phyloP scores from a whole-genome alignment of 2,329 filamentous ascomycete species.

The Mycosphaerelloides madeirae region DNA sequence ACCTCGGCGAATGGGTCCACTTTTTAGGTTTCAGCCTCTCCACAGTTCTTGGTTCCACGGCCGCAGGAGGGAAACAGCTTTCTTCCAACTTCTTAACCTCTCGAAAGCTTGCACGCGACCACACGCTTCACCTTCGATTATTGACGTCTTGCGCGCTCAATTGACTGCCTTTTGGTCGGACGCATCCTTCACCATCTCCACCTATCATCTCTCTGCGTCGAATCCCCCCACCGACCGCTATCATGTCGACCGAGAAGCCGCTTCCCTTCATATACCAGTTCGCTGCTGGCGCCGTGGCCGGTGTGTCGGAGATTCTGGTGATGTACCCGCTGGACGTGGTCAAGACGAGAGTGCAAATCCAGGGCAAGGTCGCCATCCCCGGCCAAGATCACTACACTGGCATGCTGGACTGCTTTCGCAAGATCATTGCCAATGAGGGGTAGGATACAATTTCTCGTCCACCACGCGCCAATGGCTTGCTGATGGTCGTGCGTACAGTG shows the following conservation, averaged over 20 bases:
- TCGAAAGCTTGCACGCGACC: not conserved
- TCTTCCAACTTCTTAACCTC: not conserved
- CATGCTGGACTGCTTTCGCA: slow-evolving; percentile 96
- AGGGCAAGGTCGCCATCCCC: slow-evolving; percentile 59
- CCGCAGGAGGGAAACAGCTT: not conserved
- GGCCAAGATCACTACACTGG: slow-evolving; percentile 87
- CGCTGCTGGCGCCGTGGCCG: slow-evolving; percentile 91
- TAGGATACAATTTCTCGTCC: too few species aligned
- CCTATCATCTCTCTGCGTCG: not conserved
- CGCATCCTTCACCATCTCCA: not conserved
- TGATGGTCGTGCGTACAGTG: slow-evolving; percentile 28
- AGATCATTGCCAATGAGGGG: slow-evolving; percentile 96
- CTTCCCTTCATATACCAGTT: slow-evolving; percentile 94
- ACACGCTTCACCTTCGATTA: too few species aligned
- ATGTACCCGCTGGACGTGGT: slow-evolving; percentile 99
- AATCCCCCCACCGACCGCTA: slow-evolving; percentile 12
- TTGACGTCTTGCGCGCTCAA: not conserved
- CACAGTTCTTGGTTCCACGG: not conserved
- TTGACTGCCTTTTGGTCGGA: not conserved
- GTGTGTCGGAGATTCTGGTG: slow-evolving; percentile 70
- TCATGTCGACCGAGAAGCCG: slow-evolving; percentile 60
- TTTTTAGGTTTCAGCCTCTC: not conserved
- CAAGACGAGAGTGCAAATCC: slow-evolving; percentile 76
- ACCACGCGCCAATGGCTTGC: too few species aligned
- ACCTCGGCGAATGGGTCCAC: not conserved